Evolutionary conservation across 805 yeast species (phyloP).

Genomic region (Tetrapisispora phaffii): DNA sequence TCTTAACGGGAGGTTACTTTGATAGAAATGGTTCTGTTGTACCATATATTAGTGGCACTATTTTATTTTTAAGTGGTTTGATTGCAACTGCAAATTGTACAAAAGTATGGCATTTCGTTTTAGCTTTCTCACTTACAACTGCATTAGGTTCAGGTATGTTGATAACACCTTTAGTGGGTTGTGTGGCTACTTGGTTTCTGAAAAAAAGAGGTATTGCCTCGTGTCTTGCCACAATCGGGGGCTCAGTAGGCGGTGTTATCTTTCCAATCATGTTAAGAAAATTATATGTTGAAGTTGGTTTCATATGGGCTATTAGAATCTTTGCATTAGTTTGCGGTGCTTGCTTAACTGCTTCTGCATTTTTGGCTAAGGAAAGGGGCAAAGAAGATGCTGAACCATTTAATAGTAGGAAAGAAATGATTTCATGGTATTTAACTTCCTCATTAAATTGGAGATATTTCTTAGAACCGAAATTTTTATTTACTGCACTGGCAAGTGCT

Average conservation of each 20-base stretch:
- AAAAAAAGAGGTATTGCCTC: conserved; percentile 49
- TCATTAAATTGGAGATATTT: conserved; percentile 30
- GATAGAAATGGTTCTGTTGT: conserved; percentile 48
- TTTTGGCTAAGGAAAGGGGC: conserved; percentile 35
- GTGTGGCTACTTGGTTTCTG: conserved; percentile 57
- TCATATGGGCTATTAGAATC: conserved; percentile 50
- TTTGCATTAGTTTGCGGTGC: conserved; percentile 39
- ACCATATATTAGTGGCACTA: conserved; percentile 37
- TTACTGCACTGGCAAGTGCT: conserved; percentile 36
- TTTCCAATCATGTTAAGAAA: conserved; percentile 46
- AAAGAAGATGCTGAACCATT: conserved; percentile 28
- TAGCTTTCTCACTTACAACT: conserved; percentile 45
- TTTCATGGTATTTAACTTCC: conserved; percentile 22
- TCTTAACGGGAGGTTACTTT: conserved; percentile 50
- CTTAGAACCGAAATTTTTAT: conserved; percentile 36
- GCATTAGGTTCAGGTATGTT: conserved; percentile 55
- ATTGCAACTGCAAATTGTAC: conserved; percentile 49
- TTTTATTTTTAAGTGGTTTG: conserved; percentile 41
- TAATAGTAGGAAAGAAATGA: conserved; percentile 28
- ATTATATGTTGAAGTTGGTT: conserved; percentile 43
- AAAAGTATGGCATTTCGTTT: conserved; percentile 48
- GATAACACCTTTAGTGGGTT: conserved; percentile 52
- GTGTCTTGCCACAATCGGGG: conserved; percentile 43
- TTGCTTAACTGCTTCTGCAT: conserved; percentile 30
- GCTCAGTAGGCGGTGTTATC: conserved; percentile 46